Evolutionary conservation across 2,329 filamentous ascomycete genomes (phyloP).

Genomic region (Microdochium paspali): DNA sequence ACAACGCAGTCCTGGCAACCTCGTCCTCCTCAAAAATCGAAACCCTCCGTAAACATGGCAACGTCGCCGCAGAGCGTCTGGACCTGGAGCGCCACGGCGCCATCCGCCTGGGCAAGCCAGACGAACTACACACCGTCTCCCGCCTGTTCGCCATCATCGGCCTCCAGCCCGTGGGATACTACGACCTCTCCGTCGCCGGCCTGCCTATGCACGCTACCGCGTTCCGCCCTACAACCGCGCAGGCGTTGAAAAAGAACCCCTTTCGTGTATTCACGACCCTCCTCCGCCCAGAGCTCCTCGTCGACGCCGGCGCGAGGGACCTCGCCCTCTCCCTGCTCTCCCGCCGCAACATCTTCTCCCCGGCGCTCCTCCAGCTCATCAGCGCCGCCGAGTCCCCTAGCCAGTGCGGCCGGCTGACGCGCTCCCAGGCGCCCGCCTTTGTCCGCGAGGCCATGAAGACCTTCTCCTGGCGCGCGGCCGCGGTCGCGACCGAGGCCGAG

Average conservation of each 20-base stretch:
- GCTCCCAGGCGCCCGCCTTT: constrained; percentile 23
- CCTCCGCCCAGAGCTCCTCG: constrained; percentile 30
- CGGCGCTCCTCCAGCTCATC: constrained; percentile 25
- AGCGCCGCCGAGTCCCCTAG: constrained; percentile 18
- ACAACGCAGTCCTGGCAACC: neutral
- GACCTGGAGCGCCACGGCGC: constrained; percentile 21
- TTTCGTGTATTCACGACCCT: constrained; percentile 34
- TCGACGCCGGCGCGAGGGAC: constrained; percentile 14
- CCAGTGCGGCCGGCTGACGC: constrained; percentile 15
- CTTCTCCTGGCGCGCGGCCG: constrained; percentile 35
- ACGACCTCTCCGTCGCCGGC: constrained; percentile 34
- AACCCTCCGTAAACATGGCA: neutral
- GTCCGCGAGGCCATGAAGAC: constrained; percentile 32
- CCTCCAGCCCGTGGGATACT: constrained; percentile 41
- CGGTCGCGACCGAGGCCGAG: constrained; percentile 27
- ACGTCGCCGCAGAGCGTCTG: constrained; percentile 1
- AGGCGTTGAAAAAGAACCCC: constrained; percentile 28
- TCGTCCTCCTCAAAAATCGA: neutral
- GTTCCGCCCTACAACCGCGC: constrained; percentile 30
- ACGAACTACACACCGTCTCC: constrained; percentile 23
- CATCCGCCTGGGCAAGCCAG: constrained; percentile 25
- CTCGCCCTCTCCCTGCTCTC: constrained; percentile 22
- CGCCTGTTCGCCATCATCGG: constrained; percentile 36
- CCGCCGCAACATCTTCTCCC: constrained; percentile 30
- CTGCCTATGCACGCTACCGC: constrained; percentile 42